Evolutionary conservation across 257 asterid species (phyloP).

Genomic region (Fraxinus quadrangulata): DNA sequence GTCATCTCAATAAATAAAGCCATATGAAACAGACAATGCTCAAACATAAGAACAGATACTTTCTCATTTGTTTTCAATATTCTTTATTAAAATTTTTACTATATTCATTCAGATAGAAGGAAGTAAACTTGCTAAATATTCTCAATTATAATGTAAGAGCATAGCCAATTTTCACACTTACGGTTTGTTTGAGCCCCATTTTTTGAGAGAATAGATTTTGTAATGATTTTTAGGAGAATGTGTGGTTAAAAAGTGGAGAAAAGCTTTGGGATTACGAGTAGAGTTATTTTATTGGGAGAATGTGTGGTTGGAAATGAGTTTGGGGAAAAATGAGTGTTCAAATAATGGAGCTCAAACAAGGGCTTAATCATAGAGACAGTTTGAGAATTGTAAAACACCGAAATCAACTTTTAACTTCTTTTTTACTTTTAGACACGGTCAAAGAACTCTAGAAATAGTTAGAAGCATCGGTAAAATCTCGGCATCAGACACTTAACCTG

Average conservation of each 20-base stretch:
- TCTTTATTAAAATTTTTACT: background rate
- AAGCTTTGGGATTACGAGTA: too few species aligned
- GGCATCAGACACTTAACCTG: background rate
- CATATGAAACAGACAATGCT: background rate
- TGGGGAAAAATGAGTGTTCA: too few species aligned
- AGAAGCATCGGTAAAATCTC: background rate
- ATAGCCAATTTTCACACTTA: background rate
- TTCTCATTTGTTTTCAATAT: background rate
- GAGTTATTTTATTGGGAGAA: too few species aligned
- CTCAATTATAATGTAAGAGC: background rate
- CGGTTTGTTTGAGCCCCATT: too few species aligned
- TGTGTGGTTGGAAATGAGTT: too few species aligned
- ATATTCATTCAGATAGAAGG: background rate
- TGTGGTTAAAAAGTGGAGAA: too few species aligned
- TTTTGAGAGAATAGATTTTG: too few species aligned
- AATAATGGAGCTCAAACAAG: too few species aligned
- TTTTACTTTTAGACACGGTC: background rate
- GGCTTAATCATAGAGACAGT: too few species aligned
- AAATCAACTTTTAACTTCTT: background rate
- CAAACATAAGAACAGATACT: background rate
- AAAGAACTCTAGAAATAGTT: background rate
- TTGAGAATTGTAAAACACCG: background rate
- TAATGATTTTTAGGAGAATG: too few species aligned
- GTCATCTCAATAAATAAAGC: background rate
- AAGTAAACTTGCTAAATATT: background rate